Evolutionary conservation across 23 red algal genomes (phyloP).

Genomic region (Pyropia haitanensis): DNA sequence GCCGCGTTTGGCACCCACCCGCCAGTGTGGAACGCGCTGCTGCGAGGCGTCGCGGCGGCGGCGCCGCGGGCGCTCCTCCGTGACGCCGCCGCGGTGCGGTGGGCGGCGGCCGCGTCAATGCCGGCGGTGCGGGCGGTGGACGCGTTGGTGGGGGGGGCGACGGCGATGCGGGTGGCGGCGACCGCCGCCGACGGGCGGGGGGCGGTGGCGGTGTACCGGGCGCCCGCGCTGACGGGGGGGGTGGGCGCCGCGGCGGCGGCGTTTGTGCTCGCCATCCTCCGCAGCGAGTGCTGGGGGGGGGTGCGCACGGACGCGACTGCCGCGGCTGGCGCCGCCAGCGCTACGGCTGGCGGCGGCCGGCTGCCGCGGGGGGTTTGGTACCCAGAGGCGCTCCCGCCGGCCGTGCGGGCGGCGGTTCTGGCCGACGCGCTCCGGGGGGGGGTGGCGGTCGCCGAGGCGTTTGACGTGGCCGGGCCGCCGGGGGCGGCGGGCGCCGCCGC

Average conservation of each 20-base stretch:
- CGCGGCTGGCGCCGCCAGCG: too few species aligned
- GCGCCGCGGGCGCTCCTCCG: slow-evolving; percentile 22
- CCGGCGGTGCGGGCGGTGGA: slow-evolving; percentile 70
- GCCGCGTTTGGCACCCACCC: slow-evolving; percentile 76
- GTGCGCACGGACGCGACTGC: too few species aligned
- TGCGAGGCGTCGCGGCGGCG: slow-evolving; percentile 30
- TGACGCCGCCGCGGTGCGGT: slow-evolving; percentile 22
- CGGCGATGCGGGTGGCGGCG: slow-evolving; percentile 43
- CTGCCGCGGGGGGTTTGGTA: too few species aligned
- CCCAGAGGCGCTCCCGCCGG: too few species aligned
- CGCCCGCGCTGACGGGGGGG: slow-evolving; percentile 35
- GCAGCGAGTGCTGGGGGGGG: too few species aligned
- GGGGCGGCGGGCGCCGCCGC: too few species aligned
- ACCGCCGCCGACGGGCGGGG: neutral
- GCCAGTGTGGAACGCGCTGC: slow-evolving; percentile 65
- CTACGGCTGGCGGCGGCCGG: too few species aligned
- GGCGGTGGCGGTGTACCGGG: slow-evolving; percentile 22
- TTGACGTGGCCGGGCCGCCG: too few species aligned
- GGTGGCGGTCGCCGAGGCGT: too few species aligned
- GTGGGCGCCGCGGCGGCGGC: slow-evolving; percentile 73
- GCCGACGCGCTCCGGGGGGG: too few species aligned
- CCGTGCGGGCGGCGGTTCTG: too few species aligned
- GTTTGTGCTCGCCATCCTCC: slow-evolving; percentile 14
- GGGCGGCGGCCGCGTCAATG: slow-evolving; percentile 23
- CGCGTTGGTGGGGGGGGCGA: slow-evolving; percentile 50